Conservation (phyloP, 352 stramenopile species). For the Globisporangium iwayamae region DNA sequence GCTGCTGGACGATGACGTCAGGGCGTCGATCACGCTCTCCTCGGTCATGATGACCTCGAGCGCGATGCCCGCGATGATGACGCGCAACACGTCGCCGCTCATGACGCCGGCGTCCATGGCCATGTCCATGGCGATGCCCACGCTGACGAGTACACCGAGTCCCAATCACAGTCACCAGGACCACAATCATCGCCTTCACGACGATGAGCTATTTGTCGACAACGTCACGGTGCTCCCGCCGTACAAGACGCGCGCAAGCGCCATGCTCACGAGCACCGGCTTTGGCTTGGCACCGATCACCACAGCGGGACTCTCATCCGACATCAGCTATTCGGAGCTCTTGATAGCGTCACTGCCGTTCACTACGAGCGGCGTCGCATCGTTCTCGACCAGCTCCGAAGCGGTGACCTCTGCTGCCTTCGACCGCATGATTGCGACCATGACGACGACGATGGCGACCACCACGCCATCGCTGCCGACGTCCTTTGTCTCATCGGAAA, state of each 20-base stretch:
- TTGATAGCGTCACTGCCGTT: slow-evolving; percentile 14
- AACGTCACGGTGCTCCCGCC: not conserved
- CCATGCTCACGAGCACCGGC: not conserved
- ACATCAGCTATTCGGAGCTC: slow-evolving; percentile 10
- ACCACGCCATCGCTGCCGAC: slow-evolving; percentile 1
- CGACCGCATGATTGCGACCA: not conserved
- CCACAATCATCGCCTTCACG: not conserved
- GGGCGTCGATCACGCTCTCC: slow-evolving; percentile 8
- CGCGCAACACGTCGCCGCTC: slow-evolving; percentile 10
- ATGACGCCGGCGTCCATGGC: not conserved
- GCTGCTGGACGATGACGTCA: slow-evolving; percentile 11
- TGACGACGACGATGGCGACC: not conserved
- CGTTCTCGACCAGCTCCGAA: not conserved
- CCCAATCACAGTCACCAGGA: not conserved
- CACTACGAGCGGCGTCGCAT: not conserved
- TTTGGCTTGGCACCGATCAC: slow-evolving; percentile 1
- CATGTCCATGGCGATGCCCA: slow-evolving; percentile 1
- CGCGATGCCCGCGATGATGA: slow-evolving; percentile 6
- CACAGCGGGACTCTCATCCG: not conserved
- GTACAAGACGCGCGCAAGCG: slow-evolving; percentile 1
- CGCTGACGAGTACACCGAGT: not conserved
- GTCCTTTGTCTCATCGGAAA: slow-evolving; percentile 13
- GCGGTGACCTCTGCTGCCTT: not conserved
- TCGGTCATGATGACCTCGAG: slow-evolving; percentile 16
- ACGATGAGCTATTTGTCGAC: not conserved